These are phyloP conservation scores for Candida nonsorbophila DNA, from an alignment of 805 yeast genomes.

Conservation along the genomic window DNA sequence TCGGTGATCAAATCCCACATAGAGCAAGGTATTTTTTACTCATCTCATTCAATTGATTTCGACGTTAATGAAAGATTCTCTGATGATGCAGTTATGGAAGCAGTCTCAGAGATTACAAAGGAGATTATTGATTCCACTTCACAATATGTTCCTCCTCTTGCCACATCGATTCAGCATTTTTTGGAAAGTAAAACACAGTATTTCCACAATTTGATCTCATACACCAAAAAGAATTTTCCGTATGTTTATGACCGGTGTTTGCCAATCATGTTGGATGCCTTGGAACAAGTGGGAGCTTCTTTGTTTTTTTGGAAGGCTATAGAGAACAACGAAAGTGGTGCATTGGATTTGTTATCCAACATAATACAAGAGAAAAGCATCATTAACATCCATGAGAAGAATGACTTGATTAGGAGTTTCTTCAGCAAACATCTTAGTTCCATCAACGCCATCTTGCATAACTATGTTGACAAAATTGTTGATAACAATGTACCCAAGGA, in stretches of 20 bases:
- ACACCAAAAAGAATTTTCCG: slow-evolving; percentile 41
- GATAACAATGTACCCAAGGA: slow-evolving; percentile 11
- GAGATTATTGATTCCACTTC: slow-evolving; percentile 58
- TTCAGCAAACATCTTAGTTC: slow-evolving; percentile 17
- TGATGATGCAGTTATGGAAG: slow-evolving; percentile 12
- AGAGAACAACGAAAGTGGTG: slow-evolving; percentile 5
- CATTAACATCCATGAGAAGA: slow-evolving; percentile 1
- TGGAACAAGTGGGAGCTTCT: slow-evolving; percentile 42
- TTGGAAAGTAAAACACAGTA: slow-evolving; percentile 45
- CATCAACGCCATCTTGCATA: slow-evolving; percentile 23
- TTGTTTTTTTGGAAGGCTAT: slow-evolving; percentile 31
- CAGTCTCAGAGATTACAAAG: slow-evolving; percentile 45
- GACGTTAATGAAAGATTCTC: slow-evolving; percentile 26
- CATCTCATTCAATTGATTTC: slow-evolving; percentile 41
- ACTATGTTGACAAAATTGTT: slow-evolving; percentile 16
- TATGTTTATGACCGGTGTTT: slow-evolving; percentile 31
- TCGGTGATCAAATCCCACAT: slow-evolving; percentile 64
- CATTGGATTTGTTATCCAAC: slow-evolving; percentile 1
- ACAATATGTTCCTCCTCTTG: slow-evolving; percentile 48
- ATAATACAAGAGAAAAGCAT: neutral
- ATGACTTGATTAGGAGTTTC: slow-evolving; percentile 19
- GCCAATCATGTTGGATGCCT: slow-evolving; percentile 23
- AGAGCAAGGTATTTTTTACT: slow-evolving; percentile 77
- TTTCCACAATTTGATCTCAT: slow-evolving; percentile 41
- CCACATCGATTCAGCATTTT: slow-evolving; percentile 47